phyloP scores from a whole-genome alignment of 1,284 basidiomycete species.

The Marasmius tenuissimus region DNA sequence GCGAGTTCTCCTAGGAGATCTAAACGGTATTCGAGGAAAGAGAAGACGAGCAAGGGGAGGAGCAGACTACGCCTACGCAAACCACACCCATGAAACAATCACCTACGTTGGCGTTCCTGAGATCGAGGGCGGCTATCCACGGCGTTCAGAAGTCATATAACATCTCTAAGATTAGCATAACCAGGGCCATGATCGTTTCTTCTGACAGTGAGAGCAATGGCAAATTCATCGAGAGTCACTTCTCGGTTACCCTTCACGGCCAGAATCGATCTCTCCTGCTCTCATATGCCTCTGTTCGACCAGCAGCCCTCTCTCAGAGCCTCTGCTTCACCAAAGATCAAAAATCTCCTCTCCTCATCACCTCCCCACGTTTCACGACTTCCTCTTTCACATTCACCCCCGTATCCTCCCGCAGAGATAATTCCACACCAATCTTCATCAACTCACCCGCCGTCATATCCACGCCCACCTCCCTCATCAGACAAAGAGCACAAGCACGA shows the following conservation, averaged over 20 bases:
- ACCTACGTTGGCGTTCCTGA: too few species aligned
- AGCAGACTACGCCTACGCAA: too few species aligned
- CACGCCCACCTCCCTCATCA: conserved; percentile 8
- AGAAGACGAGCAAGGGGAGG: too few species aligned
- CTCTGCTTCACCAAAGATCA: not conserved
- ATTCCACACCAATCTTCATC: conserved; percentile 12
- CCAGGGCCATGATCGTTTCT: not conserved
- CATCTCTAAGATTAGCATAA: too few species aligned
- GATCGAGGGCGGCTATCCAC: too few species aligned
- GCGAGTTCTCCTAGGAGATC: not conserved
- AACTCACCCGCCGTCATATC: conserved; percentile 10
- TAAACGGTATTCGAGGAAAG: not conserved
- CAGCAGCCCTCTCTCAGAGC: not conserved
- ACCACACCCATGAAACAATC: too few species aligned
- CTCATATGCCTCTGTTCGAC: not conserved
- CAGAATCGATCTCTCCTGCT: not conserved
- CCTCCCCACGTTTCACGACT: not conserved
- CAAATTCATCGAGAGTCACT: conserved; percentile 1
- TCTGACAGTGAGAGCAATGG: not conserved
- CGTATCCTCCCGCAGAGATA: not conserved
- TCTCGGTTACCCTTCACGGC: not conserved
- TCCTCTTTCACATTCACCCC: not conserved
- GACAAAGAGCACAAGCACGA: conserved; percentile 25
- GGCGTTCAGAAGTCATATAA: too few species aligned
- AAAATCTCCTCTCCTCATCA: not conserved